A percentile compares a stretch with the other conserved stretches of the same genome.
Evolutionary conservation across 2,329 filamentous ascomycete species (phyloP).

Genomic region (Pseudomassariella vexata): DNA sequence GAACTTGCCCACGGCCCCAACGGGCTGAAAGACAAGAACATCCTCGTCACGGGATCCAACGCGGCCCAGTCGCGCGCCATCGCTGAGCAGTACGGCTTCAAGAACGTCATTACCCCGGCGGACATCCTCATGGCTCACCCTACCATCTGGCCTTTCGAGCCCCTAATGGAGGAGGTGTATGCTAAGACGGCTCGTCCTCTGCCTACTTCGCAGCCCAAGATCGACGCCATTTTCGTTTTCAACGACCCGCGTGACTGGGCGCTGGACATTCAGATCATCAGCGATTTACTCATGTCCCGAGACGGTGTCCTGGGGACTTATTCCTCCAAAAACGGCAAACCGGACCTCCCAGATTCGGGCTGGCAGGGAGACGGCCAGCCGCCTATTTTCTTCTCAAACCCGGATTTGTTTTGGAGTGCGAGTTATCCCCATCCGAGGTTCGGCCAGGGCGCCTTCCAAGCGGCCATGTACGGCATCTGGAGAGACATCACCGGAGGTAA

Average conservation of each 20-base stretch:
- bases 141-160: conserved; percentile 77
- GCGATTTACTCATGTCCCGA: conserved; percentile 75
- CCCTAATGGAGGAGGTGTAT: conserved; percentile 59
- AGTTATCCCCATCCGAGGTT: conserved; percentile 79
- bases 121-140: conserved; percentile 75
- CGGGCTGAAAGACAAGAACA: conserved; percentile 56
- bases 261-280: conserved; percentile 76
- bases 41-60: conserved; percentile 69
- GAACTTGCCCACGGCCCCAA: conserved; percentile 56
- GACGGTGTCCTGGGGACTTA: conserved; percentile 77
- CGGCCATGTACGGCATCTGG: conserved; percentile 78
- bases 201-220: conserved; percentile 53
- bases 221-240: conserved; percentile 89
- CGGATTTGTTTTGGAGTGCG: conserved; percentile 85
- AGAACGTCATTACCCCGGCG: conserved; percentile 74
- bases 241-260: conserved; percentile 97
- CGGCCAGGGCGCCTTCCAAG: conserved; percentile 86
- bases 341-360: conserved; percentile 62
- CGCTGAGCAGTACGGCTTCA: conserved; percentile 74
- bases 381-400: conserved; percentile 79
- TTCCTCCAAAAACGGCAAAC: conserved; percentile 64
- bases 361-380: conserved; percentile 82
- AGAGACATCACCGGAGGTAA: conserved; percentile 59
- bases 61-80: conserved; percentile 64
- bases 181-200: conserved; percentile 50